Percentiles rank a stretch among this genome's conserved stretches.
Conservation (phyloP, 352 stramenopile species). For the Globisporangium polare region DNA sequence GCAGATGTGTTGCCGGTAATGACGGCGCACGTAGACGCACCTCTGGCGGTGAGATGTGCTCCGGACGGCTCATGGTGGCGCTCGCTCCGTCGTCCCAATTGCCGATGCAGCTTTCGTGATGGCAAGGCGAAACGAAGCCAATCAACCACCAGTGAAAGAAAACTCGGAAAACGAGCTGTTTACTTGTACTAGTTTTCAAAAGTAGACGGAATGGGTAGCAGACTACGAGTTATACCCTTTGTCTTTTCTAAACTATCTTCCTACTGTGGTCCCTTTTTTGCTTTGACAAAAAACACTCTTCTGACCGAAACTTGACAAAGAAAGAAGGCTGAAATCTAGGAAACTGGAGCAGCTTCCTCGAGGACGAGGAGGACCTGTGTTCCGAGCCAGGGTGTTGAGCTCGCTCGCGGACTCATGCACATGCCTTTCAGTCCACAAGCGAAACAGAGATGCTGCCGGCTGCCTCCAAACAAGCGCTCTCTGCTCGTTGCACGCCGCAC, state of each 20-base stretch:
- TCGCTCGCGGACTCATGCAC: background rate
- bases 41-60: slow-evolving; percentile 83
- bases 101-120: slow-evolving; percentile 1
- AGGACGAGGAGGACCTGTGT: no score
- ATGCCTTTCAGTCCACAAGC: background rate
- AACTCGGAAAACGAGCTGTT: background rate
- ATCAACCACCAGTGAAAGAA: slow-evolving; percentile 7
- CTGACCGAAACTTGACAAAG: no score
- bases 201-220: no score
- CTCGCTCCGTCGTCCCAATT: slow-evolving; percentile 6
- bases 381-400: no score
- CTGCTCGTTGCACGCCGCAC: background rate
- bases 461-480: background rate
- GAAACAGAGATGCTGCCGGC: background rate
- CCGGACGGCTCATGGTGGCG: slow-evolving; percentile 75
- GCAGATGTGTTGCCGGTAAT: background rate
- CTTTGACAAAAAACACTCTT: no score
- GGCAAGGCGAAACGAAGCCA: slow-evolving; percentile 22
- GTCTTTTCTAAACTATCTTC: no score
- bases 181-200: background rate
- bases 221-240: no score
- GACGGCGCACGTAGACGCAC: slow-evolving; percentile 25
- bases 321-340: no score
- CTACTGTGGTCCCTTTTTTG: no score
- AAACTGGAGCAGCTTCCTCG: no score